Percentiles rank a stretch among this genome's conserved stretches.
These are phyloP conservation scores for Combretum micranthum DNA, from an alignment of 345 rosid species.

Conservation along the genomic window DNA sequence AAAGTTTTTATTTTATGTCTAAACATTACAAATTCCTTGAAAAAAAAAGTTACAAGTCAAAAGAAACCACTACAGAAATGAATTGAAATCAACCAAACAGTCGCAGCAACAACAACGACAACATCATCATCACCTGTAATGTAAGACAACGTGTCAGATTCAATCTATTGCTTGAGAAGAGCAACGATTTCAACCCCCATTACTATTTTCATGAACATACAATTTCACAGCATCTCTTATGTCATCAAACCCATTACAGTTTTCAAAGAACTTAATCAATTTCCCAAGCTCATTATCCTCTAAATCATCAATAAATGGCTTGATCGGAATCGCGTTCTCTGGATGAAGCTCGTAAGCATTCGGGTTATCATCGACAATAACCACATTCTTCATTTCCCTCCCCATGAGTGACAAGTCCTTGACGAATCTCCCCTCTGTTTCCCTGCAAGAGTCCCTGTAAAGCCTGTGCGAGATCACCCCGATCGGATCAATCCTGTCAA, in stretches of 20 bases:
- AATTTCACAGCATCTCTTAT: conserved; percentile 69
- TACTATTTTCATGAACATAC: conserved; percentile 15
- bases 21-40: no score
- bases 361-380: conserved; percentile 85
- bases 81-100: no score
- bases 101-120: no score
- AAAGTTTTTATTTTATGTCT: no score
- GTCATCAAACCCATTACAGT: conserved; percentile 45
- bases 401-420: conserved; percentile 69
- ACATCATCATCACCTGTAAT: no score
- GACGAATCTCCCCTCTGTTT: conserved; percentile 58
- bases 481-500: conserved; percentile 50
- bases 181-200: not conserved
- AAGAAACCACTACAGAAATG: no score
- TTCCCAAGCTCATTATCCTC: conserved; percentile 47
- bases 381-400: conserved; percentile 51
- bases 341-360: conserved; percentile 67
- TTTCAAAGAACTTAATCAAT: conserved; percentile 45
- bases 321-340: conserved; percentile 70
- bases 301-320: conserved; percentile 51
- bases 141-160: not conserved
- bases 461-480: conserved; percentile 58
- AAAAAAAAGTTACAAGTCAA: no score
- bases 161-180: no score
- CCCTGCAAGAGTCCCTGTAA: conserved; percentile 64